Evolutionary conservation across 495 filamentous ascomycete genomes (phyloP).

Genomic region (Thermochaetoides thermophila): DNA sequence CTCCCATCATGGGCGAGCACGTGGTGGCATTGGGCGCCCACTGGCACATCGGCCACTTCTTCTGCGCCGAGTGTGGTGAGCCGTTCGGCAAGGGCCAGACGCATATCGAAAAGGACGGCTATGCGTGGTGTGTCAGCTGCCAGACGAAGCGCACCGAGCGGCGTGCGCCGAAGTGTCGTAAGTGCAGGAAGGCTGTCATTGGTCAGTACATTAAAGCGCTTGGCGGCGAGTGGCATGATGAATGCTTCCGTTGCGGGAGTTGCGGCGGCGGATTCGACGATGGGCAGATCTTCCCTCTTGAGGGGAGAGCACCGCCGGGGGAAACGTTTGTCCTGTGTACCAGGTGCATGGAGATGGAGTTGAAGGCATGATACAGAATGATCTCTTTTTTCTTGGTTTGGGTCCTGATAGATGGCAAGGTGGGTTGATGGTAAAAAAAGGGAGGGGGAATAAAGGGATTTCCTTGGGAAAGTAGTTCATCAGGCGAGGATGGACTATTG

Average conservation of each 20-base stretch:
- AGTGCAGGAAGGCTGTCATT: constrained; percentile 70
- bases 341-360: constrained; percentile 31
- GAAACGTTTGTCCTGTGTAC: constrained; percentile 35
- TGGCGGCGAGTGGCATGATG: constrained; percentile 84
- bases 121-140: constrained; percentile 91
- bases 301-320: constrained; percentile 23
- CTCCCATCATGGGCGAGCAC: constrained; percentile 94
- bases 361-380: constrained; percentile 35
- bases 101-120: constrained; percentile 97
- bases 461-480: too few relatives aligned
- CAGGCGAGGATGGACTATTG: too few relatives aligned
- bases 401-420: not conserved
- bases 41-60: constrained; percentile 98
- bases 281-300: constrained; percentile 38
- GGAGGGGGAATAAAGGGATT: too few relatives aligned
- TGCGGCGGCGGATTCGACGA: constrained; percentile 39
- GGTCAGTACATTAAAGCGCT: constrained; percentile 77
- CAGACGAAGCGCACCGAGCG: constrained; percentile 73
- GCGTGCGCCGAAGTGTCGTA: constrained; percentile 63
- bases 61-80: constrained; percentile 98
- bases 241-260: constrained; percentile 68
- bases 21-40: constrained; percentile 83
- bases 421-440: too few relatives aligned
- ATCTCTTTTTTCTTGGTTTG: too few relatives aligned
- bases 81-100: constrained; percentile 70